phyloP scores from a whole-genome alignment of 345 rosid species.

The Citrus trifoliata region DNA sequence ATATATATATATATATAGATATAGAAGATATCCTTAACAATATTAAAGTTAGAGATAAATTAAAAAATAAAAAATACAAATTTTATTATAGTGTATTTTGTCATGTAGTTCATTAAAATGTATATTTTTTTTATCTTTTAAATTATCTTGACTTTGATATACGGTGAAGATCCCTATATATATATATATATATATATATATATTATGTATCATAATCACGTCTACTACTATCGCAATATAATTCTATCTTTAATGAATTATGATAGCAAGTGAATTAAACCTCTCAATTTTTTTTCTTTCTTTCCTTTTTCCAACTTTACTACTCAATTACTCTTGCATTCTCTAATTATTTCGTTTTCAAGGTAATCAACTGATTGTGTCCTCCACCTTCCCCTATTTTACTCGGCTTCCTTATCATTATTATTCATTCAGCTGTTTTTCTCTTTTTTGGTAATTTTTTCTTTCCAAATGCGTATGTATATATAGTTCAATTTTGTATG shows the following conservation, averaged over 20 bases:
- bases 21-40: too few species aligned
- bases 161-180: too few species aligned
- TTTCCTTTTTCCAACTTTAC: not conserved
- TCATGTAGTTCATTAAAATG: rapidly evolving
- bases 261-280: not conserved
- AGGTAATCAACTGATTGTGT: slow-evolving; percentile 15
- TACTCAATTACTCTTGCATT: slow-evolving; percentile 5
- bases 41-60: too few species aligned
- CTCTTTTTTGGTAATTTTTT: not conserved
- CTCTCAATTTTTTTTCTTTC: not conserved
- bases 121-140: too few species aligned
- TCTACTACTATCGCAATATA: not conserved
- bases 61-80: too few species aligned
- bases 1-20: too few species aligned
- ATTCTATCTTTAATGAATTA: not conserved
- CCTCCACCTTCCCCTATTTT: slow-evolving; percentile 20
- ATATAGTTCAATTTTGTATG: not conserved
- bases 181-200: too few species aligned
- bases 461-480: not conserved
- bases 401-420: not conserved
- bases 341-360: slow-evolving; percentile 13
- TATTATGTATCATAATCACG: not conserved
- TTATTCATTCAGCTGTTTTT: not conserved
- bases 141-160: too few species aligned
- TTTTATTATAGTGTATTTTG: too few species aligned